Base-by-base conservation (phyloP, 768 basidiomycete genomes). In the Boletus subparvulus region DNA sequence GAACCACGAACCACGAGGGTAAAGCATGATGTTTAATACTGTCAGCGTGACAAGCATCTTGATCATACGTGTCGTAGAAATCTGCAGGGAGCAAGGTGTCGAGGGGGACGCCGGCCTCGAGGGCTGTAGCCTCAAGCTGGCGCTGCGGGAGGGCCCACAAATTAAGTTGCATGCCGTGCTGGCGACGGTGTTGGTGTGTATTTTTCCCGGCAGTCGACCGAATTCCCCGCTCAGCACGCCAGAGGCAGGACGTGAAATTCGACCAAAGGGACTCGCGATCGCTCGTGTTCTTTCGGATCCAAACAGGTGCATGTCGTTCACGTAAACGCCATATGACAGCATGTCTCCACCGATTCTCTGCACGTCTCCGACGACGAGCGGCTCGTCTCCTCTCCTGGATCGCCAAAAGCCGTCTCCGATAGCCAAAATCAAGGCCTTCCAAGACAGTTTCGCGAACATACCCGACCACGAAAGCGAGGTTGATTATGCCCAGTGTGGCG, bases 401-500 rank as follows among this genome's bases (percentile, higher is more conserved):
- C 1, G 68, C 72, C 26, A 74, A 69, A 50, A 87, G 63, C 9
- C 87, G 83, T 54, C 73, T 78, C 32, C 80, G 80, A 64, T 87
- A 87, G 0, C 79, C 78, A n/a, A 85, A 76, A 62, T 90, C 84
- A 45, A 87, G 78, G 3, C 82, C 81, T 70, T 94, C 92, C 30
- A 90, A 75, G 28, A 92, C 78, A 0, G 84, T 86, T 64, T 89
- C 90, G 16, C 87, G 82, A 28, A 81, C 81, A 50, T 86, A 80
- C 4, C 79, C 77, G 32, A 91, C 84, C 13, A 84, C 81, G 13
- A 91, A 74, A 13, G 80, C 85, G 30, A 89, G 69, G 60, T 80
- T 86, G 56, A 90, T 33, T 48, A 92, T 80, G 12, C 88, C 87
- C 35, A 85, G 69, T 1, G 75, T 72, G 39, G 83, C 75, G 59